Base-by-base conservation (phyloP, 1,284 basidiomycete species). In the Pyrrhoderma lamaoense region DNA sequence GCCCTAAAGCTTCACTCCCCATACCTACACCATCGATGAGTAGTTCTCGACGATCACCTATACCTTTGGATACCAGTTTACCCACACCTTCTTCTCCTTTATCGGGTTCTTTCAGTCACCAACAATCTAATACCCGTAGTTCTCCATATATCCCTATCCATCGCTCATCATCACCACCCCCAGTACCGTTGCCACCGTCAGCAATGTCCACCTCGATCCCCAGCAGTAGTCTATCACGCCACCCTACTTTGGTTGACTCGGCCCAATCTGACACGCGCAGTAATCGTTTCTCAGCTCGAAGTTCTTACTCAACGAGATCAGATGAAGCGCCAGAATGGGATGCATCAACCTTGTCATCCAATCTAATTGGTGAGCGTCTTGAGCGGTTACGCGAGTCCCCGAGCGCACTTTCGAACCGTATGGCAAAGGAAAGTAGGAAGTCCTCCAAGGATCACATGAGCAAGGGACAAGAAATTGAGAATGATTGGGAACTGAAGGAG, bases 191-290 rank as follows among this genome's bases (percentile, higher is more conserved):
- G 39, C 16, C 19, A 9, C 23, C 16, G 39, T 16, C 22, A 8
- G 9, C 40, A 4, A 18, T 23, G 23, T 39, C 43, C 7, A 38
- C 42, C 1, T 18, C 13, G 21, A 42, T 22, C n/a, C 35, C 39
- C 4, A 23, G 39, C n/a, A 21, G n/a, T 16, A 39, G 47, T 36
- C 34, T 55, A 11, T 55, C 53, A 14, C 43, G 53, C 16, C 40
- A 47, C 8, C 49, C 53, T 8, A 55, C 53, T 19, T 49, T 51
- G 31, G 31, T 49, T 4, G 34, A 42, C 23, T 37, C 31, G 19
- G 8, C 49, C 16, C 34, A 25, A n/a, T 16, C 43, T 19, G 38
- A 16, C 8, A 7, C 38, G 5, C n/a, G 38, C 5, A 22, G 38
- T 40, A 22, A 18, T 22, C 16, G 38, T 7, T 16, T 40, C 38